Percentiles rank a stretch among this genome's conserved stretches.
These are phyloP conservation scores for Rehmannia glutinosa DNA, from an alignment of 257 asterid species.

Conservation along the genomic window DNA sequence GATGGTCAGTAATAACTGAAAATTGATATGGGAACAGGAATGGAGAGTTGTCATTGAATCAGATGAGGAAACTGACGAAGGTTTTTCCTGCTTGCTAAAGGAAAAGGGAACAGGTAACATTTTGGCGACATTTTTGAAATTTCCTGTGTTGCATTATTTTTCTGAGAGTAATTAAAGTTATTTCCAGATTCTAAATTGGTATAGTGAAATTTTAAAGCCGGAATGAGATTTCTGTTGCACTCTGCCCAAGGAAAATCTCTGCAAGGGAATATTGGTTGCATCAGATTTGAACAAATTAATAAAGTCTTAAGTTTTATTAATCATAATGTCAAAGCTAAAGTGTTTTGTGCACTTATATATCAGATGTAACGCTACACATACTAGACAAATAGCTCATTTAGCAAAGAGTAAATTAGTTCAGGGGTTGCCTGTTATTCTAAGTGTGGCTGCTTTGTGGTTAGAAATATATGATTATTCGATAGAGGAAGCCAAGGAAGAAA, in stretches of 20 bases:
- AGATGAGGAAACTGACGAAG: conserved; percentile 74
- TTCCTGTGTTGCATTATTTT: neutral
- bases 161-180: neutral
- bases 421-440: conserved; percentile 1
- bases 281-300: neutral
- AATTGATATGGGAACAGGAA: conserved; percentile 36
- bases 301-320: neutral
- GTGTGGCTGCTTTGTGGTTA: conserved; percentile 17
- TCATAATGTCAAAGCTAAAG: neutral
- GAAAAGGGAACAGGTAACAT: conserved; percentile 56
- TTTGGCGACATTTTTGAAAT: neutral
- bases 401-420: neutral
- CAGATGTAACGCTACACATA: neutral
- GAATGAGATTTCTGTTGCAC: too few species aligned
- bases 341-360: neutral
- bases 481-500: conserved; percentile 56
- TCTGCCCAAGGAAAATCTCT: too few species aligned
- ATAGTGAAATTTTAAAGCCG: neutral
- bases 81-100: conserved; percentile 60
- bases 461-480: conserved; percentile 30
- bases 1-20: conserved; percentile 18
- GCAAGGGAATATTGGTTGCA: too few species aligned
- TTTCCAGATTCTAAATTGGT: neutral
- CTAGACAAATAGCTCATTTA: neutral
- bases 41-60: conserved; percentile 37